Conservation (phyloP, 805 yeast genomes). For the Vanderwaltozyma tropicalis region DNA sequence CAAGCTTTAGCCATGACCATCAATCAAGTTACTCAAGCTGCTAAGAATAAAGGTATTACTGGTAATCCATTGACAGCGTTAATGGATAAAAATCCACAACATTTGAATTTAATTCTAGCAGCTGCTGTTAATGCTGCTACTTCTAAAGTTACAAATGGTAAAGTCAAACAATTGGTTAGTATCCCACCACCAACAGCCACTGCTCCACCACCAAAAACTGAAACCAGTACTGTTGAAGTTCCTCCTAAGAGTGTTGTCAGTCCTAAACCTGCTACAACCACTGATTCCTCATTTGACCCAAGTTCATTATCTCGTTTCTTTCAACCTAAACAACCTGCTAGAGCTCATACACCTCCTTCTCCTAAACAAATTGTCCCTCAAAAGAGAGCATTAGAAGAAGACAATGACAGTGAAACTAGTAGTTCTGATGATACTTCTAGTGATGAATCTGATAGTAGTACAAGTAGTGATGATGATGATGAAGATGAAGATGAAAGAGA, state of each 20-base stretch:
- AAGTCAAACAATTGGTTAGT: conserved; percentile 34
- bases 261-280: neutral
- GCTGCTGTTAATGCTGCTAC: conserved; percentile 77
- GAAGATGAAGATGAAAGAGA: conserved; percentile 6
- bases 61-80: conserved; percentile 69
- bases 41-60: conserved; percentile 71
- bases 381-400: conserved; percentile 8
- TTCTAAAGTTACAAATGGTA: conserved; percentile 45
- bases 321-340: conserved; percentile 23
- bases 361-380: conserved; percentile 13
- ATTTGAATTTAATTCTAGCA: conserved; percentile 65
- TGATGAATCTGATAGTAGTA: conserved; percentile 31
- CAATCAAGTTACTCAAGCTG: conserved; percentile 80
- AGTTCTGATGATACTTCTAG: conserved; percentile 23
- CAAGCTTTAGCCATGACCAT: conserved; percentile 90
- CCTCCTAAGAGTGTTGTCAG: neutral
- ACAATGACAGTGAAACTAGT: conserved; percentile 31
- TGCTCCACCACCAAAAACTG: conserved; percentile 1
- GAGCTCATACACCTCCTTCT: conserved; percentile 8
- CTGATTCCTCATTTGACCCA: conserved; percentile 24
- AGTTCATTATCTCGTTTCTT: conserved; percentile 28
- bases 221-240: neutral
- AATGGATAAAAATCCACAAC: conserved; percentile 73
- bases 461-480: conserved; percentile 29
- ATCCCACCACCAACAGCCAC: conserved; percentile 12